Base-by-base conservation (phyloP, 176 grass and related monocot genomes). In the Juncus inflexus region DNA sequence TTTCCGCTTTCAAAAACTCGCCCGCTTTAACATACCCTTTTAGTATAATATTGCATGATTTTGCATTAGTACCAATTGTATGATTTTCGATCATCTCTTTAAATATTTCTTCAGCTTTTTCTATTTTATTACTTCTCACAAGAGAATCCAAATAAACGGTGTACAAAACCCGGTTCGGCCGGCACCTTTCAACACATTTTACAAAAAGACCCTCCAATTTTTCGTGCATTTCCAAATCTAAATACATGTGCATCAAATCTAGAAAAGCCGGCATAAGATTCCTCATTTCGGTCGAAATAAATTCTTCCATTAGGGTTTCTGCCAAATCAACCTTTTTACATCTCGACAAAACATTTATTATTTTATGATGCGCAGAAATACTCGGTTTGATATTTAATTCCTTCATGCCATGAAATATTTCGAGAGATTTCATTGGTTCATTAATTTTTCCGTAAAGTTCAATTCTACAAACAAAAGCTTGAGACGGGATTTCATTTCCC, bases 181-280 rank as follows among this genome's bases (percentile, higher is more conserved):
- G 78, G 66, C 94, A 99, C 58, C 72, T 64, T 4, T 35, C 35
- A 36, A 90, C 56, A 78, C 94, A 99, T 74, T 84, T 89, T 45
- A 67, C 73, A 78, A 99, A 99, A 51, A 66, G 72, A 12, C 42
- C 13, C 75, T 66, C 88, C 70, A 92, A 65, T 47, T 89, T 89
- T 7, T 86, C 85, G n/a, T 89, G 88, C 88, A 99, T 82, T 66
- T 76, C 72, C 54, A 99, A 82, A 78, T 89, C 78, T 55, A 89
- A 59, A 56, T 92, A 90, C 85, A 92, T 70, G 72, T 83, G 79
- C 77, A 92, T 89, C 77, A 99, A 47, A 50, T 68, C 73, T 28
- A 92, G 77, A 84, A 89, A 92, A 15, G 94, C 77, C 64, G 94
- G 94, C 85, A 99, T 89, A 39, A 99, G 72, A 80, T 84, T 82